Evolutionary conservation across 441 rosid genomes (phyloP).

Genomic region (Aleurites moluccanus): DNA sequence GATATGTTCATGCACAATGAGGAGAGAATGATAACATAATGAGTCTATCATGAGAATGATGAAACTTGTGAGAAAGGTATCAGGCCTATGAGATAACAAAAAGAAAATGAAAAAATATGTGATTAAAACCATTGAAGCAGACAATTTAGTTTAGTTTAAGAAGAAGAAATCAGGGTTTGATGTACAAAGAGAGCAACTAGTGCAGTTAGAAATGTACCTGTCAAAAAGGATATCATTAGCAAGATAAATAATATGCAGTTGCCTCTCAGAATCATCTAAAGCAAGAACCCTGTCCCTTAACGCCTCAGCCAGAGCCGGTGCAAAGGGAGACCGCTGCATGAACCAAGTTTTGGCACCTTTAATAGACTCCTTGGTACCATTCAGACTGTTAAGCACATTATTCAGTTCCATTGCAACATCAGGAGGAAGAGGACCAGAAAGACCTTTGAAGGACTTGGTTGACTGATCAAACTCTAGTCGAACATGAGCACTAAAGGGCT

Average conservation of each 20-base stretch:
- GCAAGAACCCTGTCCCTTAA: conserved; percentile 77
- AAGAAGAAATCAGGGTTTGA: conserved; percentile 1
- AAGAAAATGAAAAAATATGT: background rate
- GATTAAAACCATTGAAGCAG: background rate
- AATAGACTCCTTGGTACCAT: conserved; percentile 97
- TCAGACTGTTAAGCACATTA: conserved; percentile 68
- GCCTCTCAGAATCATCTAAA: conserved; percentile 92
- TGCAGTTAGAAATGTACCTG: conserved; percentile 50
- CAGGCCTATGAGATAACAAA: background rate
- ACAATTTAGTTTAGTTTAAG: background rate
- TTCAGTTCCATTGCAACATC: conserved; percentile 84
- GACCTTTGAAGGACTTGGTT: conserved; percentile 61
- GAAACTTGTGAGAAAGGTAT: background rate
- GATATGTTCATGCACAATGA: background rate
- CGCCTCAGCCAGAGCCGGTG: conserved; percentile 87
- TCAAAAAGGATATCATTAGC: conserved; percentile 97
- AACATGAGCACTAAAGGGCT: conserved; percentile 49
- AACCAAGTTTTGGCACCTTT: conserved; percentile 98
- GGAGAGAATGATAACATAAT: too few relatives aligned
- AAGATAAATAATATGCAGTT: conserved; percentile 84
- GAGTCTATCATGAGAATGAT: conserved; percentile 1
- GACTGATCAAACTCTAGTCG: conserved; percentile 81
- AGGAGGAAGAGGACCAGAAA: conserved; percentile 80
- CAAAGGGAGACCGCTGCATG: conserved; percentile 95
- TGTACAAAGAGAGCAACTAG: conserved; percentile 1